Evolutionary conservation across 495 filamentous ascomycete species (phyloP), one percentile per base, ranked within the genome.

Genomic region (Lasiosphaeriaceae sp.): DNA sequence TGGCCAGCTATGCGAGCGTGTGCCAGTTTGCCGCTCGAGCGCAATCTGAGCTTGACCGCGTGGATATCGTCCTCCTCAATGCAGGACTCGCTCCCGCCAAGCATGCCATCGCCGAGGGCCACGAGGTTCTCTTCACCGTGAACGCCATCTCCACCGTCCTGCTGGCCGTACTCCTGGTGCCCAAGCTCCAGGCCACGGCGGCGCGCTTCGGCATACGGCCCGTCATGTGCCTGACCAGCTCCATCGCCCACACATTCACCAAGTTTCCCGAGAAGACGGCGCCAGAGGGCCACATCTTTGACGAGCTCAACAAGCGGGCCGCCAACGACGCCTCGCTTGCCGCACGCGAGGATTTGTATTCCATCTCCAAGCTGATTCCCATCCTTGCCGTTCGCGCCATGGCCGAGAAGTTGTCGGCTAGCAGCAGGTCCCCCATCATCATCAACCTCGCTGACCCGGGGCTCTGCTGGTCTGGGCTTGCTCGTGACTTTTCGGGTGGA

Each of bases 141-240:
- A 86, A 86, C 52, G 74, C 80, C 14, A 65, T 83, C 58, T 72
- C 66, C 26, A 81, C 72, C 0, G 58, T 78, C 12, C 67, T 83
- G 0, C 67, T 83, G 1, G 74, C 60, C 2, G 55, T 78, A 0
- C 71, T 80, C 0, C 54, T 83, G 14, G 68, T 81, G 16, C 76
- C 74, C 1, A 67, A 68, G 14, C 58, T 80, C 2, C 61, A 64
- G 19, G 63, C 70, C 0, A 73, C 73, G 1, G 68, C 64, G 21
- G 31, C 23, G 4, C 17, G 37, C 47, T 44, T 50, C 39, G 19
- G 55, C 7, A 48, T 58, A 11, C 47, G 49, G 7, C 71, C 77
- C 0, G 59, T 60, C 9, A 41, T 79, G 1, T 57, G 59, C 14
- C 64, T 80, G 20, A 68, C 76, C 39, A 22, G 34, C 35, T 58